phyloP scores from a whole-genome alignment of 768 basidiomycete genomes.

The Lactarius sp. region DNA sequence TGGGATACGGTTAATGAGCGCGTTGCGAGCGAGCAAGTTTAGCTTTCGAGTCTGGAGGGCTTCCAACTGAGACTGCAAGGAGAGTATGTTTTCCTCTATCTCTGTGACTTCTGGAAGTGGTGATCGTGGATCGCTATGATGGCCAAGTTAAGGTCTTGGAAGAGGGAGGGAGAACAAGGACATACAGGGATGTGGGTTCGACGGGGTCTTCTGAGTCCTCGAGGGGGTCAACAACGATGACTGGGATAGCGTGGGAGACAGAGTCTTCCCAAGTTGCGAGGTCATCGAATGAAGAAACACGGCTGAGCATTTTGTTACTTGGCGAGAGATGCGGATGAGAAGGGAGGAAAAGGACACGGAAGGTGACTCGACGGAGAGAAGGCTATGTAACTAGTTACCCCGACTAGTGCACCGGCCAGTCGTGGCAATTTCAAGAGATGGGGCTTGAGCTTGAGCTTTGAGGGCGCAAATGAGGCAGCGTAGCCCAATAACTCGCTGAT shows the following conservation, averaged over 20 bases:
- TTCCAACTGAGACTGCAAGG: slow-evolving; percentile 28
- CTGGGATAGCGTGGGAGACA: slow-evolving; percentile 17
- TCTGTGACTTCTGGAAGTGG: slow-evolving; percentile 27
- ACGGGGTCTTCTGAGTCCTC: slow-evolving; percentile 23
- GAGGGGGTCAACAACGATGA: slow-evolving; percentile 22
- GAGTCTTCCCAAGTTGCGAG: slow-evolving; percentile 28
- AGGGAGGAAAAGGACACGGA: not conserved
- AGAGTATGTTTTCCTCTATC: slow-evolving; percentile 29
- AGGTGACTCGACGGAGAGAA: not conserved
- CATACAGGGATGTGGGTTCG: slow-evolving; percentile 20
- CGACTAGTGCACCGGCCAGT: not conserved
- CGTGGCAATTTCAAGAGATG: not conserved
- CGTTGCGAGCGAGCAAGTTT: slow-evolving; percentile 27
- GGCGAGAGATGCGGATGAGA: not conserved
- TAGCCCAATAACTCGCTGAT: not conserved
- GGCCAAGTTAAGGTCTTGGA: not conserved
- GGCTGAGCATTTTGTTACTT: slow-evolving; percentile 22
- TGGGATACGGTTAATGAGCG: slow-evolving; percentile 30
- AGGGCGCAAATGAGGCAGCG: too few species aligned
- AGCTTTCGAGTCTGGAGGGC: slow-evolving; percentile 26
- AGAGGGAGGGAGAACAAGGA: not conserved
- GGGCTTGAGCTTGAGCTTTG: not conserved
- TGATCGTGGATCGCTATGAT: slow-evolving; percentile 29
- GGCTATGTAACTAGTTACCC: not conserved
- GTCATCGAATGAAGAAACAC: slow-evolving; percentile 26